A percentile compares a stretch with the other conserved stretches of the same genome.
phyloP scores from a whole-genome alignment of 805 yeast species.

The Monosporozyma unispora region DNA sequence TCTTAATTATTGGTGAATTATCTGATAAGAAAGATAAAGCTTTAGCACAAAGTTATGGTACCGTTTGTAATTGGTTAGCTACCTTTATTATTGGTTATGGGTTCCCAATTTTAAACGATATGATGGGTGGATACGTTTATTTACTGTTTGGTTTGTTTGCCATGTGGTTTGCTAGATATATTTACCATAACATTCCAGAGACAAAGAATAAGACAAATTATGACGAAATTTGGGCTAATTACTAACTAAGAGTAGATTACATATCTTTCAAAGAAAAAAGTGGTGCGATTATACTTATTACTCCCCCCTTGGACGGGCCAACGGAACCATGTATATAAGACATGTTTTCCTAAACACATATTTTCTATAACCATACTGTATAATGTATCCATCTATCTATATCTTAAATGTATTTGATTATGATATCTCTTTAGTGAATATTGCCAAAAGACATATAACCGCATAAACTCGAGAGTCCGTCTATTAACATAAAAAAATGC shows the following conservation, averaged over 20 bases:
- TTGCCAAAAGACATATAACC: no score
- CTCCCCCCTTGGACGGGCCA: not conserved
- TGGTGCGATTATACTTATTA: no score
- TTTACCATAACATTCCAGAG: constrained; percentile 30
- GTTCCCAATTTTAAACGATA: constrained; percentile 63
- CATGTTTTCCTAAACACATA: no score
- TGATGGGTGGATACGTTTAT: constrained; percentile 73
- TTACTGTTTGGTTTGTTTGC: constrained; percentile 58
- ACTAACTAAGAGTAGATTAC: no score
- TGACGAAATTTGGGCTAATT: constrained; percentile 16
- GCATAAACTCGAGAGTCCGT: no score
- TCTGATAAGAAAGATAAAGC: constrained; percentile 66
- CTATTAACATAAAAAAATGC: no score
- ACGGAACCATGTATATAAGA: not conserved
- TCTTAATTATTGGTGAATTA: constrained; percentile 79
- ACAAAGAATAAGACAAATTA: constrained; percentile 16
- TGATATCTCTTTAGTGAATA: not conserved
- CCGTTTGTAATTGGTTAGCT: constrained; percentile 83
- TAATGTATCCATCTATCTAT: no score
- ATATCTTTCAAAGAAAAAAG: no score
- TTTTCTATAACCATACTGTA: no score
- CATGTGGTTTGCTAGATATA: constrained; percentile 33
- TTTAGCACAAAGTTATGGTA: constrained; percentile 88
- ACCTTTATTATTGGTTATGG: constrained; percentile 73
- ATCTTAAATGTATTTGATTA: not conserved